phyloP scores from a whole-genome alignment of 2,329 filamentous ascomycete species.

The Colletotrichum limetticola region DNA sequence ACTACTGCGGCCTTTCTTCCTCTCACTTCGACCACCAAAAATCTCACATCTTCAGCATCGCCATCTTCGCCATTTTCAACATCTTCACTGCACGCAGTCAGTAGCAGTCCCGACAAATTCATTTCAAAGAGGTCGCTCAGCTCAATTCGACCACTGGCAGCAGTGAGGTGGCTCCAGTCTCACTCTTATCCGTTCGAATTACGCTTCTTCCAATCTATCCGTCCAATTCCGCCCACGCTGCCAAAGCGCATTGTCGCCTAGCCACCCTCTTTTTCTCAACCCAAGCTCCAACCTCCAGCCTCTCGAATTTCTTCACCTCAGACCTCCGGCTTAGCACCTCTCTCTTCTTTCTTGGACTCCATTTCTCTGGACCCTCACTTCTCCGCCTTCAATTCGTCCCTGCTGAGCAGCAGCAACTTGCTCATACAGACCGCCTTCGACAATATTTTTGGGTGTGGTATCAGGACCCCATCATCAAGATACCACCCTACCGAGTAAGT shows the following conservation, averaged over 20 bases:
- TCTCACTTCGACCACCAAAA: conserved; percentile 18
- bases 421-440: conserved; percentile 29
- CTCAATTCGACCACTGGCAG: background rate
- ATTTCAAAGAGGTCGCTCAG: background rate
- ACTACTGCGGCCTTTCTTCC: background rate
- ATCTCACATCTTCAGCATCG: conserved; percentile 1
- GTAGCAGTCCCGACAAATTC: background rate
- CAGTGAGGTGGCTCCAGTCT: background rate
- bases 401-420: conserved; percentile 28
- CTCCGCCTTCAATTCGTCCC: conserved; percentile 17
- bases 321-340: background rate
- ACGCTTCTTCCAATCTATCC: conserved; percentile 24
- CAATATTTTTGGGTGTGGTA: conserved; percentile 27
- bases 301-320: conserved; percentile 29
- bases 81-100: background rate
- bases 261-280: conserved; percentile 33
- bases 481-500: conserved; percentile 31
- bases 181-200: conserved; percentile 5
- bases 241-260: conserved; percentile 31
- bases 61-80: background rate
- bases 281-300: conserved; percentile 28
- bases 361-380: conserved; percentile 2
- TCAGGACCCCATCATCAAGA: conserved; percentile 22
- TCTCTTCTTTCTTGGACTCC: background rate
- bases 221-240: conserved; percentile 16